A percentile compares a stretch with the other conserved stretches of the same genome.
These are phyloP conservation scores for Talaromyces adpressus DNA, from an alignment of 495 filamentous ascomycete genomes.

Conservation along the genomic window DNA sequence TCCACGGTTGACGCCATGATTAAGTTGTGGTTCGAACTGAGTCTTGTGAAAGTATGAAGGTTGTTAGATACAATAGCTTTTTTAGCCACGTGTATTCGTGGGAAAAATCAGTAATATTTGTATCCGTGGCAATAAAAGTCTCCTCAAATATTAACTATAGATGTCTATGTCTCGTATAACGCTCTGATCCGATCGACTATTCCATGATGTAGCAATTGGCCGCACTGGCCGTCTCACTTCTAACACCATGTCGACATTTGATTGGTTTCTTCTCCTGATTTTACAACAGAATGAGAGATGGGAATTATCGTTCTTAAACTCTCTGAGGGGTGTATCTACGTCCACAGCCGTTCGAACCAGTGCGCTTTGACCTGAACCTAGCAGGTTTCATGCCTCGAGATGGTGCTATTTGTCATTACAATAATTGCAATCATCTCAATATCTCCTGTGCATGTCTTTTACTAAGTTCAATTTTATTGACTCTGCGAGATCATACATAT, in stretches of 20 bases:
- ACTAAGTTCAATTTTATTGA: too few species aligned
- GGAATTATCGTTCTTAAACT: background rate
- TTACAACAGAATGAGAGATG: background rate
- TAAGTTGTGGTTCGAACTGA: background rate
- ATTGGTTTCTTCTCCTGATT: background rate
- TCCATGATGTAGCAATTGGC: background rate
- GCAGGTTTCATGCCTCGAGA: background rate
- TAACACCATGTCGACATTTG: background rate
- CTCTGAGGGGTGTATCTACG: background rate
- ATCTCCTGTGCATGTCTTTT: too few species aligned
- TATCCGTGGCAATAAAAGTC: too few species aligned
- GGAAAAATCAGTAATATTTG: too few species aligned
- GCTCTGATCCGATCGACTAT: background rate
- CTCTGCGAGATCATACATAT: too few species aligned
- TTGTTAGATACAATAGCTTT: background rate
- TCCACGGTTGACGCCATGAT: background rate
- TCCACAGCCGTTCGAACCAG: background rate
- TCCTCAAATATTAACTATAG: too few species aligned
- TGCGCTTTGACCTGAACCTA: background rate
- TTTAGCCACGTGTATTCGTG: too few species aligned
- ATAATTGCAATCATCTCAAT: too few species aligned
- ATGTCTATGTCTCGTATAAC: background rate
- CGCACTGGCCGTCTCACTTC: background rate
- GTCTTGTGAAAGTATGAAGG: background rate
- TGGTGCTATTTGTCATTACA: background rate